Evolutionary conservation across 768 basidiomycete species (phyloP), one percentile per base, ranked within the genome.

Genomic region (Cystobasidium ongulense): DNA sequence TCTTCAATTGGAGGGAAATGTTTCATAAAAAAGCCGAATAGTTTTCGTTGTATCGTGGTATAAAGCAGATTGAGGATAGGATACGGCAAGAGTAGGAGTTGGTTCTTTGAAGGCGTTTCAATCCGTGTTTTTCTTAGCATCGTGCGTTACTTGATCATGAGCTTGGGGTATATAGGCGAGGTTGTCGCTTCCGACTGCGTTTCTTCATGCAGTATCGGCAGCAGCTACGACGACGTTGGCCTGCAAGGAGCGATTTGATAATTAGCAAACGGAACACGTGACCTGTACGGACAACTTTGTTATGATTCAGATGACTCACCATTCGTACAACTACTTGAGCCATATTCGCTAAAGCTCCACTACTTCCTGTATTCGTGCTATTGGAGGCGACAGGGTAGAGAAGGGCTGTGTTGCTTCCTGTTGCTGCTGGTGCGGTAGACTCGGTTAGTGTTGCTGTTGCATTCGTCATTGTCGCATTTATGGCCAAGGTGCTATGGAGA

Each of bases 291-390:
- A 50, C 46, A 59, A 23, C 23, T 59, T 15, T 27, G 11, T 4
- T 2, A 59, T 27, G 27, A 35, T 27, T 54, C 8, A 36, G 25
- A 17, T 15, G 10, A 67, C 65, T 41, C 43, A 67, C 65, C 41
- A 71, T 36, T 36, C 54, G 68, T 29, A 71, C n/a, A 13, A 71
- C 68, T 13, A 71, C 68, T 31, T 71, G 68, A 7, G 52, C 54
- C 50, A 71, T 35, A 21, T 71, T 54, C 7, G 36, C 53, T 21
- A 71, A 17, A 5, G 68, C 50, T 33, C 68, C 68, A 29, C 21
- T 15, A 17, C 27, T 41, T 27, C 7, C 4, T 7, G 29, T 11
- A 5, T 21, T 21, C 23, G 57, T 35, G 4, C 23, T 8, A 13
- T 29, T 29, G 21, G 57, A 27, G 29, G 15, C 23, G 11, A 29